Evolutionary conservation across 2,329 filamentous ascomycete species (phyloP).

Genomic region (Stachybotrys chartarum): DNA sequence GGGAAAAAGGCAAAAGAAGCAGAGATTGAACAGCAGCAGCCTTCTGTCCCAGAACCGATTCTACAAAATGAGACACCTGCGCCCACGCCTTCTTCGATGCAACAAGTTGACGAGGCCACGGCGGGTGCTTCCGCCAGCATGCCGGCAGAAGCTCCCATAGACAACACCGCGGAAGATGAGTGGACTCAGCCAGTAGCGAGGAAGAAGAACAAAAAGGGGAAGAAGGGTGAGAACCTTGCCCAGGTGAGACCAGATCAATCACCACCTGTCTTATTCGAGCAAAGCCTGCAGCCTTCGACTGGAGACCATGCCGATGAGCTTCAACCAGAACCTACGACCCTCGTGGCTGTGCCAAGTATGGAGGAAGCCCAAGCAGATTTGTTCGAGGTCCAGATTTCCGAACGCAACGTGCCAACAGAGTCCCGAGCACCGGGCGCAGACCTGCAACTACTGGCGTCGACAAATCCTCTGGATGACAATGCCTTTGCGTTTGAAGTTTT

Average conservation of each 20-base stretch:
- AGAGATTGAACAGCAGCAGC: not conserved
- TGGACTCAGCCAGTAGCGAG: conserved; percentile 1
- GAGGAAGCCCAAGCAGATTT: not conserved
- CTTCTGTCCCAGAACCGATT: not conserved
- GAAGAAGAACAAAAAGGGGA: conserved; percentile 19
- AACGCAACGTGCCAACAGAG: too few relatives aligned
- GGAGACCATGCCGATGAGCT: not conserved
- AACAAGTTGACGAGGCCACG: not conserved
- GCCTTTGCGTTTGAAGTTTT: not conserved
- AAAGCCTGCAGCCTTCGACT: not conserved
- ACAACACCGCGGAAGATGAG: not conserved
- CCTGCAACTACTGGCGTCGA: too few relatives aligned
- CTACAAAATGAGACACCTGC: too few relatives aligned
- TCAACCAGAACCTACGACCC: not conserved
- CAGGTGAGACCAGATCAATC: not conserved
- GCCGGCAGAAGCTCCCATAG: not conserved
- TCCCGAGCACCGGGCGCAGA: too few relatives aligned
- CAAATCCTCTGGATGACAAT: too few relatives aligned
- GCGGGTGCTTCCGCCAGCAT: not conserved
- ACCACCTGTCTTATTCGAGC: not conserved
- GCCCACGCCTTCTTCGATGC: not conserved
- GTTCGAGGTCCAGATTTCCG: too few relatives aligned
- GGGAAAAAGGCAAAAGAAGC: not conserved
- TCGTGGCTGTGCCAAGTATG: not conserved
- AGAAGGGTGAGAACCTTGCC: not conserved